phyloP scores from a whole-genome alignment of 306 rosid genomes.

The Glycine latifolia region DNA sequence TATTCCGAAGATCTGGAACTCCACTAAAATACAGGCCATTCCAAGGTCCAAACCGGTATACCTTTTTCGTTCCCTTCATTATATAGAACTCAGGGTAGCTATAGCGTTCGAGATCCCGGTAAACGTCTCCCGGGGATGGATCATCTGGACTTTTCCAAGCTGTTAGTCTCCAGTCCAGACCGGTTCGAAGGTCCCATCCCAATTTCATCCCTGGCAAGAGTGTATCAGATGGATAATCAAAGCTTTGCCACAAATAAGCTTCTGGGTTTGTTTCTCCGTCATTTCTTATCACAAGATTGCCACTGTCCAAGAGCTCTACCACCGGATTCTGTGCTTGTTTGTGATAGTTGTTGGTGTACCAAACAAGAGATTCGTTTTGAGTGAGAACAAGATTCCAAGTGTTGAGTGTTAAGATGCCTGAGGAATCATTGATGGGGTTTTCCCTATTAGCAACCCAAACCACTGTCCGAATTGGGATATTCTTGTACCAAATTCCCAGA shows the following conservation, averaged over 20 bases:
- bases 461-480: neutral
- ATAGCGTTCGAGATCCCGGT: neutral
- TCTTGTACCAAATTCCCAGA: neutral
- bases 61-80: constrained; percentile 3
- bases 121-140: constrained; percentile 6
- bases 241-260: neutral
- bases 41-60: constrained; percentile 22
- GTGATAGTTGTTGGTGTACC: constrained; percentile 5
- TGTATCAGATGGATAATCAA: neutral
- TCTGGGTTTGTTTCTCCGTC: neutral
- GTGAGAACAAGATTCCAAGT: constrained; percentile 30
- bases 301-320: neutral
- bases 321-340: neutral
- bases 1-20: neutral
- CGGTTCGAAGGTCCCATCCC: neutral
- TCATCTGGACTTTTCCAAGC: constrained; percentile 8
- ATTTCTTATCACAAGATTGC: constrained; percentile 1
- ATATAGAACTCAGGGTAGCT: constrained; percentile 34
- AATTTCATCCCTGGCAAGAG: neutral
- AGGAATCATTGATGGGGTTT: constrained; percentile 32
- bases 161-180: neutral
- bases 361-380: constrained; percentile 1
- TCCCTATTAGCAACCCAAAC: constrained; percentile 45
- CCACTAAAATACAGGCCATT: constrained; percentile 30
- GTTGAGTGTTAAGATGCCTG: constrained; percentile 3